Evolutionary conservation across 2,329 filamentous ascomycete species (phyloP).

Genomic region (Calonectria crousiana): DNA sequence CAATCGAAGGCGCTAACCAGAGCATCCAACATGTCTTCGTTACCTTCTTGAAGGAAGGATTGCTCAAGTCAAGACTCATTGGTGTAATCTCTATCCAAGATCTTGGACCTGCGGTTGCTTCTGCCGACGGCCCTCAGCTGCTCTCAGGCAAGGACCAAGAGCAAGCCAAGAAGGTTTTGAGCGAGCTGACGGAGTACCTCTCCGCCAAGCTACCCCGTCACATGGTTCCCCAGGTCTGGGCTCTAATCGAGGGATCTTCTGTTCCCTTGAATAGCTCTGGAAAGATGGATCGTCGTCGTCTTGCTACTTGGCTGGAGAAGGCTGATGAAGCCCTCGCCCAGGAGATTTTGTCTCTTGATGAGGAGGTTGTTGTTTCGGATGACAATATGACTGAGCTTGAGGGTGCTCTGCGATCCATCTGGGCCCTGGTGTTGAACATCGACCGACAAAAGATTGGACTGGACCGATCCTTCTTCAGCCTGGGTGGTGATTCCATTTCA

Average conservation of each 20-base stretch:
- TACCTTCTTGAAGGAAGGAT: constrained; percentile 26
- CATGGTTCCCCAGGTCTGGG: constrained; percentile 41
- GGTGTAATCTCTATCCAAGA: neutral
- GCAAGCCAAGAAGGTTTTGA: neutral
- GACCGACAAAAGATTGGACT: constrained; percentile 35
- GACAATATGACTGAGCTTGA: constrained; percentile 18
- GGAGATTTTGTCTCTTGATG: constrained; percentile 22
- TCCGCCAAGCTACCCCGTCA: constrained; percentile 31
- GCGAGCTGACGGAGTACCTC: constrained; percentile 26
- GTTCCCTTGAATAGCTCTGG: constrained; percentile 36
- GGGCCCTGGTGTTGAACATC: constrained; percentile 35
- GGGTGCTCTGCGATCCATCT: constrained; percentile 28
- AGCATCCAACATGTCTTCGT: constrained; percentile 41
- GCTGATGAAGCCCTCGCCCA: constrained; percentile 31
- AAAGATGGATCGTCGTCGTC: constrained; percentile 36
- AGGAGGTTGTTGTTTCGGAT: neutral
- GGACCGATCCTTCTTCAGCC: constrained; percentile 49
- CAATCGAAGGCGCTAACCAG: constrained; percentile 33
- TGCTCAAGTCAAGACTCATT: constrained; percentile 31
- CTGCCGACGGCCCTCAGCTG: constrained; percentile 3
- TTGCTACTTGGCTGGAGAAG: constrained; percentile 29
- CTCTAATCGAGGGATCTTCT: constrained; percentile 27
- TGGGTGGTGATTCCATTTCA: constrained; percentile 58
- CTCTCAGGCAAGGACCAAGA: neutral
- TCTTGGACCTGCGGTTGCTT: constrained; percentile 23